Conservation (phyloP, 1,139 yeast genomes). For the Suzukiozyma palmioleophila region DNA sequence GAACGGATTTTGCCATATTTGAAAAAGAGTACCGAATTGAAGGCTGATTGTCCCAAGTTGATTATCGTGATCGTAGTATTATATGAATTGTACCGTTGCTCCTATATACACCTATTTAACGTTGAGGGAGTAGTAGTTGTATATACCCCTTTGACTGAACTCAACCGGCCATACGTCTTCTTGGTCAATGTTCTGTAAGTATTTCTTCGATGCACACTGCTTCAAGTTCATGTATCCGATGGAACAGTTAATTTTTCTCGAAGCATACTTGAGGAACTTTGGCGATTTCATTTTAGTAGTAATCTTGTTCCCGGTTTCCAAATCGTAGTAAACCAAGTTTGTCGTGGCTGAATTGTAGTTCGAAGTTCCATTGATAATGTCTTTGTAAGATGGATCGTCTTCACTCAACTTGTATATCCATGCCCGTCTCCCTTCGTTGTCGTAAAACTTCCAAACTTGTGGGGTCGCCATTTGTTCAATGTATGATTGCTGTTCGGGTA, state of each 20-base stretch:
- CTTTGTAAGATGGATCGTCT: conserved; percentile 29
- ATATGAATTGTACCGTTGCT: too few species aligned
- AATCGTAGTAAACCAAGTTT: conserved; percentile 52
- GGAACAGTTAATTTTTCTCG: conserved; percentile 57
- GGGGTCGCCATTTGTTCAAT: conserved; percentile 23
- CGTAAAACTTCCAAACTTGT: conserved; percentile 50
- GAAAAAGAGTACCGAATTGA: too few species aligned
- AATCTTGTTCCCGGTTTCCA: conserved; percentile 62
- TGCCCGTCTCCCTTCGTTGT: conserved; percentile 70
- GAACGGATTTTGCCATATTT: too few species aligned
- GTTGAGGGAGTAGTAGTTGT: conserved; percentile 60
- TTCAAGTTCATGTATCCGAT: conserved; percentile 46
- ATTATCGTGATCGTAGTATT: too few species aligned
- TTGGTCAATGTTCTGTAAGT: conserved; percentile 23
- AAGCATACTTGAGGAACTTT: conserved; percentile 56
- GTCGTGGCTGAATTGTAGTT: conserved; percentile 10
- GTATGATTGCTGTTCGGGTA: conserved; percentile 26
- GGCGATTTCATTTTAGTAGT: conserved; percentile 55
- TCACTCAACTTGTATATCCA: conserved; percentile 64
- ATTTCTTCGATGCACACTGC: conserved; percentile 28
- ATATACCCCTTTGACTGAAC: conserved; percentile 63
- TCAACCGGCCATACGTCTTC: conserved; percentile 64
- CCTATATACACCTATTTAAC: conserved; percentile 20
- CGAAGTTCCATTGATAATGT: conserved; percentile 19
- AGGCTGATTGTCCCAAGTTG: too few species aligned